phyloP scores from a whole-genome alignment of 148 eudicot genomes.

The Linanthus parryae region DNA sequence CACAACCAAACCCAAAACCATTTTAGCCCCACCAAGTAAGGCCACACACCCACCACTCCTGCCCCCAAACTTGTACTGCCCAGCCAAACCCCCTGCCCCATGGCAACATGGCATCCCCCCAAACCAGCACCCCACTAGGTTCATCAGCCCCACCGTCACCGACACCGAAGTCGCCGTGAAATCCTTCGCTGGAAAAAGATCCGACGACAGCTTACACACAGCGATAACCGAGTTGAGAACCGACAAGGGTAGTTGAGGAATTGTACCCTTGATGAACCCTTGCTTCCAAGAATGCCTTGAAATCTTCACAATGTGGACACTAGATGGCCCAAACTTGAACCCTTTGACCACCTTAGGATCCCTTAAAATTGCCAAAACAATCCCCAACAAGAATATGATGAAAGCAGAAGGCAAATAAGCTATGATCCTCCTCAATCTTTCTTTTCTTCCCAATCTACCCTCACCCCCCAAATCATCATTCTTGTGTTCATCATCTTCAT shows the following conservation, averaged over 20 bases:
- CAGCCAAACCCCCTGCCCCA: constrained; percentile 96
- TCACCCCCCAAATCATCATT: constrained; percentile 11
- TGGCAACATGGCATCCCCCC: constrained; percentile 93
- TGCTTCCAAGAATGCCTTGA: constrained; percentile 72
- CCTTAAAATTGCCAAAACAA: constrained; percentile 44
- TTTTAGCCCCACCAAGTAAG: constrained; percentile 53
- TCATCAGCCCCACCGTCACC: constrained; percentile 69
- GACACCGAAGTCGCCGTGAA: constrained; percentile 73
- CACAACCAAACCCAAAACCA: constrained; percentile 52
- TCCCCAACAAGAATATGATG: constrained; percentile 59
- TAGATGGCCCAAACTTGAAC: constrained; percentile 64
- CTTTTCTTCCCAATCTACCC: constrained; percentile 1
- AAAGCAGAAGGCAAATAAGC: constrained; percentile 70
- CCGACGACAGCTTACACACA: constrained; percentile 64
- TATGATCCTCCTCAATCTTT: constrained; percentile 33
- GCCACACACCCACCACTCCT: constrained; percentile 88
- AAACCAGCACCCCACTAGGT: constrained; percentile 85
- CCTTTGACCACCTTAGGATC: constrained; percentile 51
- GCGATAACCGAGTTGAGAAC: constrained; percentile 86
- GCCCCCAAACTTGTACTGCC: constrained; percentile 92
- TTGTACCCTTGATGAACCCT: constrained; percentile 78
- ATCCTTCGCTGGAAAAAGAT: constrained; percentile 58
- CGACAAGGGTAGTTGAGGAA: constrained; percentile 78
- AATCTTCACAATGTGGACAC: constrained; percentile 33
- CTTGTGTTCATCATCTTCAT: constrained; percentile 19